Evolutionary conservation across 768 basidiomycete genomes (phyloP), one percentile per base, ranked within the genome.

Genomic region (Boletus tomentosulus): DNA sequence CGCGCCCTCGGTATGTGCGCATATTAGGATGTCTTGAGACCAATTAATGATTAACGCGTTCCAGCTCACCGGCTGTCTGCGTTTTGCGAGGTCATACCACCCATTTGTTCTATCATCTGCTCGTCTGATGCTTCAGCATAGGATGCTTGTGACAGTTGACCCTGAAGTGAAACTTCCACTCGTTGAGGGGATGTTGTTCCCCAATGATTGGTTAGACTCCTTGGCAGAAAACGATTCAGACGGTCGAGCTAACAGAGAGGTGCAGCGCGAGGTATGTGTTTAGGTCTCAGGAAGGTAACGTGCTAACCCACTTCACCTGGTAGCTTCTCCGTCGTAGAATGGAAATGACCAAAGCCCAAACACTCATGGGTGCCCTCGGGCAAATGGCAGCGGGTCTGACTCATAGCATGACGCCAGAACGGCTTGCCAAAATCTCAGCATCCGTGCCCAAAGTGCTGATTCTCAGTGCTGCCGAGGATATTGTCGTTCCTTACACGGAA

Each of bases 311-410:
- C 38, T 47, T 24, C 30, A 19, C 41, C n/a, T 42, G 51, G 35
- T 48, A 89, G 86, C 54, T 60, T 3, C 76, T 75, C 58, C 66
- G 72, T 38, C 68, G 63, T 16, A 81, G 85, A 19, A 70, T 82
- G 16, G 59, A 67, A 5, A 69, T 79, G 7, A 83, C 85, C 2
- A 78, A 76, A 33, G 81, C 79, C 3, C 91, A 90, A 58, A 73
- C 71, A 3, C 65, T 84, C 48, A 55, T 79, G 16, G 90, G 90
- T 0, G 70, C 79, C 27, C 53, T 92, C 15, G 89, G 86, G 11
- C 92, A 93, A 66, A 83, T 87, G 81, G 74, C 72, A 13, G 87
- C 90, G 1, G 83, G 62, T 0, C 57, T 87, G 1, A 86, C 84
- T 0, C 89, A 92, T 63, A 62, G 76, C 49, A 82, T 89, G 58